Evolutionary conservation across 257 asterid species (phyloP), one percentile per base, ranked within the genome.

Genomic region (Plantago ovata): DNA sequence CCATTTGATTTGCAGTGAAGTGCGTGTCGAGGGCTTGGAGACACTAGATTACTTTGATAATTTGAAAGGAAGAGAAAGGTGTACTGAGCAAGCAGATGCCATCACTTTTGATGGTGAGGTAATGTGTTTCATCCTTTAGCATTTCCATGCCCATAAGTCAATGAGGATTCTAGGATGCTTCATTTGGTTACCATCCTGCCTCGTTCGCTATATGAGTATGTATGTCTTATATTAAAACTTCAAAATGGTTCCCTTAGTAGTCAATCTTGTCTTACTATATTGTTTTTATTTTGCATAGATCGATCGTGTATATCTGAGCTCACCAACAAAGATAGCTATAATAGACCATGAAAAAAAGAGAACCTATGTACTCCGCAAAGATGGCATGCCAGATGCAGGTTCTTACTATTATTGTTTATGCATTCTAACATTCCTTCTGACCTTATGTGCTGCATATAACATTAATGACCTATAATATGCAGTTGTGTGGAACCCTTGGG

Each of bases 401-500:
- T 66, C 47, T 20, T 64, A 16, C 48, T 41, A 28, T 57, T 28
- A 2, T 23, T 63, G 41, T 46, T 18, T 9, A 10, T 51, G 42
- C 44, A 41, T 66, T 36, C 38, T 36, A 18, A 20, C 43, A 67
- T 58, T 10, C 13, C 45, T 46, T 22, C 38, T 67, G 57, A 16
- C 19, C 48, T 42, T 22, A 38, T 58, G 53, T 21, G 21, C 50
- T 13, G 46, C 58, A 24, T 9, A 43, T 67, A 44, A 70, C 68
- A 41, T 13, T 39, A 58, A 38, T 67, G 42, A 41, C 53, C n/a
- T 11, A 40, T 72, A 40, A 21, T 54, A 19, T 67, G 69, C 83
- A 87, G 95, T 72, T 70, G 78, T 87, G 50, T 84, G 96, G 96
- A 87, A 87, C 71, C 96, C 96, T 58, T 87, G 96, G 94, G 95